Evolutionary conservation across 805 yeast species (phyloP), one percentile per base, ranked within the genome.

Genomic region (Priceomyces carsonii): DNA sequence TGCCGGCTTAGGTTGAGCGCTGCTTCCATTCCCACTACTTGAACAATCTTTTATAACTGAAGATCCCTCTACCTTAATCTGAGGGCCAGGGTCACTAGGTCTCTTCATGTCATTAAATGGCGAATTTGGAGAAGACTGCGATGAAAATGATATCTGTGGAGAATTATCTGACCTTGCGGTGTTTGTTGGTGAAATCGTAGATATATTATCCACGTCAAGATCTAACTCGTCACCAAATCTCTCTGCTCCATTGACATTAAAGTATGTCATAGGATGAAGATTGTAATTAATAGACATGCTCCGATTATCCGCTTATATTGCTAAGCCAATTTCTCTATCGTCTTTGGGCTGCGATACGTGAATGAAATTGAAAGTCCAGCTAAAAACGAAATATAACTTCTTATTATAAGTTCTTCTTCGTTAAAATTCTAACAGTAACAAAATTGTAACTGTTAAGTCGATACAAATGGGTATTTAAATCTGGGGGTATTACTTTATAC

Each of bases 221-320:
- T 57, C 58, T 32, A 56, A 36, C 31, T 56, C 63, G 24, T 48
- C 58, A 19, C 42, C 41, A 31, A 42, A 36, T 35, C 45, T 44
- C 21, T 54, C 57, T 3, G 38, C 21, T 22, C 20, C 35, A 18
- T 38, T 37, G 9, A 73, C 72, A 50, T 68, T 68, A 28, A 68
- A 57, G 40, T 68, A 68, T 18, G 71, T 55, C 19, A 68, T 61
- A n/a, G 74, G 74, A 44, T 68, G 74, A 32, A 67, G 50, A 45
- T 66, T 68, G 47, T 64, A 68, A 42, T 65, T 66, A 66, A 65
- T 61, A n/a, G 33, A 29, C 33, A 29, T 29, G 15, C 8, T 19
- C n/a, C n/a, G n/a, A n/a, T n/a, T n/a, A n/a, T n/a, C n/a, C n/a
- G n/a, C n/a, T n/a, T n/a, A n/a, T n/a, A n/a, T n/a, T n/a, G n/a